phyloP scores from a whole-genome alignment of 108 stramenopile genomes.

The Fragilaria radians region DNA sequence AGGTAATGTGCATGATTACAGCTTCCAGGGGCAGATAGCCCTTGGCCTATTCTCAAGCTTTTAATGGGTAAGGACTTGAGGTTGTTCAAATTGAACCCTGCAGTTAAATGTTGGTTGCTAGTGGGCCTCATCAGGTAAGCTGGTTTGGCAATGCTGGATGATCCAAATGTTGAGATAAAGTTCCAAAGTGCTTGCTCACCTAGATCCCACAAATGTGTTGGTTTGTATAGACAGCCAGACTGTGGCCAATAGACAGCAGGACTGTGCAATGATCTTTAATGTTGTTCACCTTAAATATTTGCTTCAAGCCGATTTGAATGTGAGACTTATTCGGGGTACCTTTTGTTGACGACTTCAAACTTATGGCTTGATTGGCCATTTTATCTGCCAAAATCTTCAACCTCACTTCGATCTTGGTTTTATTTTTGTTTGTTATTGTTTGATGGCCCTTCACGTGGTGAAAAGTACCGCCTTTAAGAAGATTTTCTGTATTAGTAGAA shows the following conservation, averaged over 20 bases:
- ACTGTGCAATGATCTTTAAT: constrained; percentile 85
- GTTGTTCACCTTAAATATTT: no score
- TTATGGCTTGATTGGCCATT: no score
- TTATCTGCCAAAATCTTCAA: no score
- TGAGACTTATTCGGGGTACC: no score
- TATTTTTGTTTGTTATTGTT: no score
- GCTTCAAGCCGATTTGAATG: no score
- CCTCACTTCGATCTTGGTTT: no score
- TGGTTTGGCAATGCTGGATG: constrained; percentile 96
- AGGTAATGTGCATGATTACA: constrained; percentile 97
- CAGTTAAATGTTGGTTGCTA: constrained; percentile 89
- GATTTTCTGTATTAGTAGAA: no score
- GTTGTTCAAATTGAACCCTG: constrained; percentile 91
- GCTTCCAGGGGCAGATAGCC: constrained; percentile 84
- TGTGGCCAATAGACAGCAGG: constrained; percentile 97
- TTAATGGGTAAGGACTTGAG: constrained; percentile 91
- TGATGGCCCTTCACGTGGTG: no score
- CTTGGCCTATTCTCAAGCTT: constrained; percentile 97
- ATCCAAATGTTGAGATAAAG: constrained; percentile 95
- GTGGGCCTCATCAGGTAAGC: constrained; percentile 97
- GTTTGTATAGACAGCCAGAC: constrained; percentile 94
- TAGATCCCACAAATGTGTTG: constrained; percentile 97
- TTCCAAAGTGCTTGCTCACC: constrained; percentile 93
- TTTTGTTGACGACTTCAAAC: no score
- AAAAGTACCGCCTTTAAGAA: no score